Percentiles rank a stretch among this genome's conserved stretches.
These are phyloP conservation scores for Aegilops sharonensis DNA, from an alignment of 176 grass and related monocot genomes.

Conservation along the genomic window DNA sequence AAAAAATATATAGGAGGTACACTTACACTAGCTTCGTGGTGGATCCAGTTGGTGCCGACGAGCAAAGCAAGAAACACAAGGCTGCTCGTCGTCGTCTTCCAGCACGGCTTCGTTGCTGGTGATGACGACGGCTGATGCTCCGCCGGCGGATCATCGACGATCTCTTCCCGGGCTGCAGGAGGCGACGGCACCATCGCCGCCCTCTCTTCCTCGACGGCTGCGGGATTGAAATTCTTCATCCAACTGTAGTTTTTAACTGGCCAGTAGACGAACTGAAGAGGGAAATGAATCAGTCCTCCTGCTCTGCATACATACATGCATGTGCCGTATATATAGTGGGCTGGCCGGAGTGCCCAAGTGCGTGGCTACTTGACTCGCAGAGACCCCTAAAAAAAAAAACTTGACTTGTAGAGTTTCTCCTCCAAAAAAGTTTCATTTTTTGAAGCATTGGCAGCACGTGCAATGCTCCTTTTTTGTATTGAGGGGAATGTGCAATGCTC, in stretches of 20 bases:
- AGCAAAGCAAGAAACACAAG: constrained; percentile 31
- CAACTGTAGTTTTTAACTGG: neutral
- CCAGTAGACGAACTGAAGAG: neutral
- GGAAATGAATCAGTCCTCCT: neutral
- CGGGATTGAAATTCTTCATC: neutral
- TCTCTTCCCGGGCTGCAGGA: neutral
- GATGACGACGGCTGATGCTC: neutral
- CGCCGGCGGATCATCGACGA: neutral
- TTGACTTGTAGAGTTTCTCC: too few species aligned
- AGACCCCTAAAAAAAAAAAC: too few species aligned
- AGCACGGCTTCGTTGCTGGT: neutral
- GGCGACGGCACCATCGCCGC: neutral
- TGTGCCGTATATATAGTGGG: neutral
- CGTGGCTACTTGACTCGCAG: too few species aligned
- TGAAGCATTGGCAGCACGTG: too few species aligned
- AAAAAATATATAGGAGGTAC: neutral
- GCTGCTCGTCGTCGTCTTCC: neutral
- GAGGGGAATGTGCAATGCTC: too few species aligned
- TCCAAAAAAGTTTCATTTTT: too few species aligned
- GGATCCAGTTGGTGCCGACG: constrained; percentile 14
- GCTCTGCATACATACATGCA: neutral
- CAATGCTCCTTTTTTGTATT: too few species aligned
- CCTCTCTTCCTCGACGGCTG: neutral
- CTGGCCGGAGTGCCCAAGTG: neutral
- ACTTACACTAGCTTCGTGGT: neutral